Conservation (phyloP, 1,139 yeast species). For the Scheffersomyces segobiensis region DNA sequence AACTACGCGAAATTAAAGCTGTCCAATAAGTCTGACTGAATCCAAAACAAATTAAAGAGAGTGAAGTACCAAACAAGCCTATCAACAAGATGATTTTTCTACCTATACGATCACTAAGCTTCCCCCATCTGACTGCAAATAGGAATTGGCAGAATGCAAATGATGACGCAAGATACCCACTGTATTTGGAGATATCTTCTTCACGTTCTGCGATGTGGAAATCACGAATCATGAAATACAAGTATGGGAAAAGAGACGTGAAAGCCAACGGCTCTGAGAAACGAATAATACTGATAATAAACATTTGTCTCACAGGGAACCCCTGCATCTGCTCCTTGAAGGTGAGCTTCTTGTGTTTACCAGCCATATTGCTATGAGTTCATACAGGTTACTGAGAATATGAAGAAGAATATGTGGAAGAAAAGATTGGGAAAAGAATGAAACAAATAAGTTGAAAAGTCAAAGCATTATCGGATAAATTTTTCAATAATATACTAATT, state of each 20-base stretch:
- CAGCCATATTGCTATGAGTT: not conserved
- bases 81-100: conserved; percentile 54
- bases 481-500: not conserved
- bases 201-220: conserved; percentile 53
- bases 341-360: not conserved
- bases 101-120: conserved; percentile 54
- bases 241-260: conserved; percentile 64
- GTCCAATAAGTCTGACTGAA: conserved; percentile 49
- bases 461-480: not conserved
- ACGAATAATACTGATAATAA: conserved; percentile 45
- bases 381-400: not conserved
- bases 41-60: conserved; percentile 53
- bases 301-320: conserved; percentile 54
- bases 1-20: conserved; percentile 52
- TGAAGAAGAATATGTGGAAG: not conserved
- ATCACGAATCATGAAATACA: conserved; percentile 63
- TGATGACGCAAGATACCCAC: conserved; percentile 58
- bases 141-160: conserved; percentile 57
- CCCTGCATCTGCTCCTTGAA: conserved; percentile 21
- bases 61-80: conserved; percentile 53
- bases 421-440: not conserved
- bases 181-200: conserved; percentile 54
- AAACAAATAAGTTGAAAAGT: too few species aligned
- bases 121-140: conserved; percentile 62
- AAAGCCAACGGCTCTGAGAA: conserved; percentile 65